Percentiles rank a stretch among this genome's conserved stretches.
phyloP scores from a whole-genome alignment of 2,329 filamentous ascomycete species.

The Geosmithia morbida region DNA sequence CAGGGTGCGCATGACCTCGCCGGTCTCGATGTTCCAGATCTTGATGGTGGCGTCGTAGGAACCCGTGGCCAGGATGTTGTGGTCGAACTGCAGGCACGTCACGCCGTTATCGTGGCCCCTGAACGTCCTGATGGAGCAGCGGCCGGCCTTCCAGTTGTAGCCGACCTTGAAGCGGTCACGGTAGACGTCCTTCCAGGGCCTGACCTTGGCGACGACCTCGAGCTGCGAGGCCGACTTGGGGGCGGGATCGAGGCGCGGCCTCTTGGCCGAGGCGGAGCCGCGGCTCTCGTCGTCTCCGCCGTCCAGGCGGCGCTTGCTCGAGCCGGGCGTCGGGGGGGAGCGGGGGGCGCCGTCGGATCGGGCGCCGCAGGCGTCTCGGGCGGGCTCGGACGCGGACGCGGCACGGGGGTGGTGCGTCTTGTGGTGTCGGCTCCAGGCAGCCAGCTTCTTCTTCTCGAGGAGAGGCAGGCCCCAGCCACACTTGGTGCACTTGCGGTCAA shows the following conservation, averaged over 20 bases:
- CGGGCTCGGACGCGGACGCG: constrained; percentile 1
- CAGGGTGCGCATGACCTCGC: constrained; percentile 73
- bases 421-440: constrained; percentile 68
- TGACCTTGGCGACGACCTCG: constrained; percentile 31
- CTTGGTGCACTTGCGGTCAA: constrained; percentile 83
- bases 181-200: constrained; percentile 94
- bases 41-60: constrained; percentile 94
- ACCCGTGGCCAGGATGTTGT: constrained; percentile 81
- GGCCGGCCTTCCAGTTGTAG: constrained; percentile 93
- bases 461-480: constrained; percentile 91
- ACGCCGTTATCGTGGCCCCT: constrained; percentile 72
- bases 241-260: constrained; percentile 12
- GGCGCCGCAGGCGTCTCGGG: constrained; percentile 5
- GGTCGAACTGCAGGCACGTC: constrained; percentile 48
- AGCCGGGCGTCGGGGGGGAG: constrained; percentile 8
- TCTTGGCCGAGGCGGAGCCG: constrained; percentile 18
- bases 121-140: constrained; percentile 73
- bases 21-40: constrained; percentile 88
- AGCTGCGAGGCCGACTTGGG: constrained; percentile 16
- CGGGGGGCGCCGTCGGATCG: constrained; percentile 6
- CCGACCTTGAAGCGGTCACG: constrained; percentile 90
- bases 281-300: constrained; percentile 9
- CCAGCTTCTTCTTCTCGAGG: constrained; percentile 74
- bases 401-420: constrained; percentile 6
- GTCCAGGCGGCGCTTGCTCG: constrained; percentile 17